Percentiles rank a stretch among this genome's conserved stretches.
Conservation (phyloP, 805 yeast species). For the Metschnikowia borealis region DNA sequence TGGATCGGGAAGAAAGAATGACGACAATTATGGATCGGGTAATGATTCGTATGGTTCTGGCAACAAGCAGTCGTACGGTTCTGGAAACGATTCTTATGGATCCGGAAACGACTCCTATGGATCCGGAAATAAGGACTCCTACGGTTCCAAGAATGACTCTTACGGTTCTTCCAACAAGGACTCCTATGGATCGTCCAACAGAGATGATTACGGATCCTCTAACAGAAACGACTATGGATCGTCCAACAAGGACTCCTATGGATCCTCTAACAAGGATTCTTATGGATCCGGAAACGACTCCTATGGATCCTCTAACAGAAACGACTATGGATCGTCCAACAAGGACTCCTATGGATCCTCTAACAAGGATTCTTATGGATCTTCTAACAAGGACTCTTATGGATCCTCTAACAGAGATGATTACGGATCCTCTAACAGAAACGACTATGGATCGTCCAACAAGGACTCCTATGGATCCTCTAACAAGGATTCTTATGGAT, state of each 20-base stretch:
- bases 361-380: neutral
- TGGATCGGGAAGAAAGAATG: constrained; percentile 15
- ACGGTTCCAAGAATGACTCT: constrained; percentile 18
- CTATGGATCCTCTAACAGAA: constrained; percentile 20
- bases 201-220: constrained; percentile 20
- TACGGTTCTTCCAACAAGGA: neutral
- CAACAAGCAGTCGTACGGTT: constrained; percentile 10
- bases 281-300: constrained; percentile 21
- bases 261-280: constrained; percentile 15
- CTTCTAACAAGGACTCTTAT: neutral
- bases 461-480: constrained; percentile 20
- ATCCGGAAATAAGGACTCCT: constrained; percentile 15
- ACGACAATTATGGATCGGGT: constrained; percentile 18
- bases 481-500: constrained; percentile 15
- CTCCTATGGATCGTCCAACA: constrained; percentile 6
- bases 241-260: constrained; percentile 16
- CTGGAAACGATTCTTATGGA: constrained; percentile 18
- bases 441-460: constrained; percentile 18
- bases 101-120: constrained; percentile 21
- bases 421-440: constrained; percentile 18
- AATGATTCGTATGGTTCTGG: constrained; percentile 21
- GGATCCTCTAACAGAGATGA: constrained; percentile 12
- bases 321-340: constrained; percentile 21
- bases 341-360: constrained; percentile 13
- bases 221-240: constrained; percentile 20